phyloP scores from a whole-genome alignment of 2,329 filamentous ascomycete species.

The Ophiocordyceps camponoti-saundersi region DNA sequence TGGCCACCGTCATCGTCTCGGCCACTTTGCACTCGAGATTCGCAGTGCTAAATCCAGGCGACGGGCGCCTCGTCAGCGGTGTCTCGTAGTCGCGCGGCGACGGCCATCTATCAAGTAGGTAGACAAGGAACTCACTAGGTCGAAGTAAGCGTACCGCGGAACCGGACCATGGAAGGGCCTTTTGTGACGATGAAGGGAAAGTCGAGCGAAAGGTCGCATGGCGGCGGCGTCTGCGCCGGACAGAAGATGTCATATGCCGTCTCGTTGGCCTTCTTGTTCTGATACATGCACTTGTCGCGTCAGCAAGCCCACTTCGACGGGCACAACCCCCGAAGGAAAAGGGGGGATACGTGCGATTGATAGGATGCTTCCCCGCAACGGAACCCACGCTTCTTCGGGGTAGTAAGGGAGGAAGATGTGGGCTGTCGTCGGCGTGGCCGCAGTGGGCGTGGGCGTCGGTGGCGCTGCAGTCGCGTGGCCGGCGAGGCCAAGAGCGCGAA shows the following conservation, averaged over 20 bases:
- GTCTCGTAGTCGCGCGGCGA: not conserved
- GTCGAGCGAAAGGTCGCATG: conserved; percentile 26
- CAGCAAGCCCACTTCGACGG: not conserved
- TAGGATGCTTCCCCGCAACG: conserved; percentile 27
- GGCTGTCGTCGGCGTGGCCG: conserved; percentile 18
- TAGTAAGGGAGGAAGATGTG: conserved; percentile 29
- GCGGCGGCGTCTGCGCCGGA: conserved; percentile 19
- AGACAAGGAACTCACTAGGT: conserved; percentile 18
- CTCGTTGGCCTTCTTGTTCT: conserved; percentile 17
- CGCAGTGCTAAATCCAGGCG: conserved; percentile 18
- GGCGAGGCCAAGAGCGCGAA: conserved; percentile 7
- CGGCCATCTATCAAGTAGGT: not conserved
- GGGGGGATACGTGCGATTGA: conserved; percentile 17
- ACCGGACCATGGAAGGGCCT: conserved; percentile 25
- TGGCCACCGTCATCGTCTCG: conserved; percentile 24
- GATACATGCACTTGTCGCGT: not conserved
- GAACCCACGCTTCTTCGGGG: conserved; percentile 21
- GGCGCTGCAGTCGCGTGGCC: conserved; percentile 4
- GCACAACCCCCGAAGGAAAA: not conserved
- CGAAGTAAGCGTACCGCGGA: conserved; percentile 24
- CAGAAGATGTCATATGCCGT: conserved; percentile 34
- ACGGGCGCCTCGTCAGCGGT: not conserved
- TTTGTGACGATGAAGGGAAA: conserved; percentile 30
- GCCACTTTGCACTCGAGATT: conserved; percentile 24
- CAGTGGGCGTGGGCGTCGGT: conserved; percentile 7